Evolutionary conservation across 345 rosid genomes (phyloP).

Genomic region (Cardamine resedifolia): DNA sequence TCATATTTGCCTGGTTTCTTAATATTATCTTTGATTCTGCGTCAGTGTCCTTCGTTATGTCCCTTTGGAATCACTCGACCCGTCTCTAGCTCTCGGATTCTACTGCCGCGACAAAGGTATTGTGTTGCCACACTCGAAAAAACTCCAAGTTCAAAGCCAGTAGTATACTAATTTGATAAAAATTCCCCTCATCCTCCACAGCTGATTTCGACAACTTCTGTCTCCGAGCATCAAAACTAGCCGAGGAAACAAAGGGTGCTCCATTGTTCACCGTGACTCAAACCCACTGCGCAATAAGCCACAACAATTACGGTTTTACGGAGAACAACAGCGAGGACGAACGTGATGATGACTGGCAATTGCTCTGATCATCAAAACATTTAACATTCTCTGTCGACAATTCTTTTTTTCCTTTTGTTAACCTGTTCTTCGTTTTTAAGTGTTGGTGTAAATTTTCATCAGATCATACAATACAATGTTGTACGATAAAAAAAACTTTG

Average conservation of each 20-base stretch:
- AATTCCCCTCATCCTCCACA: slow-evolving; percentile 31
- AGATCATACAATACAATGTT: slow-evolving; percentile 8
- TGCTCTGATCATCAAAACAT: slow-evolving; percentile 38
- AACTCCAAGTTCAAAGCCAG: background rate
- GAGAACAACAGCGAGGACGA: slow-evolving; percentile 22
- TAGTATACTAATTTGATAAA: background rate
- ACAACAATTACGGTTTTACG: slow-evolving; percentile 6
- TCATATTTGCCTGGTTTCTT: background rate
- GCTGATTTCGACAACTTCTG: slow-evolving; percentile 82
- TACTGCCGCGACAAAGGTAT: slow-evolving; percentile 80
- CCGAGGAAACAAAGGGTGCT: slow-evolving; percentile 82
- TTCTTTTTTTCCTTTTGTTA: slow-evolving; percentile 2
- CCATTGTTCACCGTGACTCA: slow-evolving; percentile 65
- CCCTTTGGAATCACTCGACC: slow-evolving; percentile 72
- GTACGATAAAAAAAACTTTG: background rate
- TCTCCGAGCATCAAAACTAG: slow-evolving; percentile 65
- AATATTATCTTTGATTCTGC: slow-evolving; percentile 14
- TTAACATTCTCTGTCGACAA: background rate
- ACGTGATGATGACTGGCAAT: slow-evolving; percentile 69
- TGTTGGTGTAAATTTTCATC: slow-evolving; percentile 6
- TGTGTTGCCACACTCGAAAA: background rate
- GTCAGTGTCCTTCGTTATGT: slow-evolving; percentile 61
- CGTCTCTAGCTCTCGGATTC: slow-evolving; percentile 90
- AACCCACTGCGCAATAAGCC: slow-evolving; percentile 29
- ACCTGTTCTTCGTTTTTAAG: background rate